A percentile compares a stretch with the other conserved stretches of the same genome.
These are phyloP conservation scores for Leptosphaerulina australis DNA, from an alignment of 2,329 filamentous ascomycete genomes.

Conservation along the genomic window DNA sequence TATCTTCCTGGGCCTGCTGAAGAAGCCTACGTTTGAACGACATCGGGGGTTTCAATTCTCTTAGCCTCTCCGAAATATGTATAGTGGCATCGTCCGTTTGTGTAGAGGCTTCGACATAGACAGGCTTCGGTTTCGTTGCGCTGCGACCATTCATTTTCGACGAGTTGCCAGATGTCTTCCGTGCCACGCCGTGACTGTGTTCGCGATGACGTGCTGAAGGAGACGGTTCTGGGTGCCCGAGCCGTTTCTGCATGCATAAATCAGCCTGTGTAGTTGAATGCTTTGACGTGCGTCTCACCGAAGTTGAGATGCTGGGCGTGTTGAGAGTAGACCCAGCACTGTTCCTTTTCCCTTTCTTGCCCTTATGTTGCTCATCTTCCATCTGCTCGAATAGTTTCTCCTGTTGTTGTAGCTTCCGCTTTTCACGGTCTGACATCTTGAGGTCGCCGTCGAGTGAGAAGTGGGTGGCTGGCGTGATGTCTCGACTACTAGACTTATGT, in stretches of 20 bases:
- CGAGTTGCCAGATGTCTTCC: conserved; percentile 47
- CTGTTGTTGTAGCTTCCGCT: conserved; percentile 66
- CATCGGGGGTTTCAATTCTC: conserved; percentile 38
- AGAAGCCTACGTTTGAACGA: conserved; percentile 48
- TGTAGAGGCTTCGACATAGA: conserved; percentile 43
- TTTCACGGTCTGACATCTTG: conserved; percentile 66
- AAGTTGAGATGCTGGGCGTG: conserved; percentile 55
- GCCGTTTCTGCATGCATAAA: conserved; percentile 40
- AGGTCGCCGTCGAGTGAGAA: conserved; percentile 54
- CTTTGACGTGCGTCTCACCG: conserved; percentile 41
- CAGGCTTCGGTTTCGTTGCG: conserved; percentile 38
- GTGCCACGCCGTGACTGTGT: conserved; percentile 44
- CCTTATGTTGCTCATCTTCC: conserved; percentile 61
- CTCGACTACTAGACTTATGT: conserved; percentile 64
- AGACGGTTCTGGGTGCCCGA: conserved; percentile 46
- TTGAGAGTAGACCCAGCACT: conserved; percentile 62
- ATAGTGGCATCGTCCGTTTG: conserved; percentile 35
- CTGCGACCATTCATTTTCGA: conserved; percentile 47
- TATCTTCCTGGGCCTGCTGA: conserved; percentile 48
- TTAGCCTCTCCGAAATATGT: conserved; percentile 22
- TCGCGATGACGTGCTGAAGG: conserved; percentile 44
- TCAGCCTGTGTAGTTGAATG: conserved; percentile 30
- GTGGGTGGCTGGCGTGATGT: conserved; percentile 64
- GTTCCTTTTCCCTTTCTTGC: conserved; percentile 62
- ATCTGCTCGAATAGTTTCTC: conserved; percentile 67